Evolutionary conservation across 441 rosid genomes (phyloP).

Genomic region (Gossypium schwendimanii): DNA sequence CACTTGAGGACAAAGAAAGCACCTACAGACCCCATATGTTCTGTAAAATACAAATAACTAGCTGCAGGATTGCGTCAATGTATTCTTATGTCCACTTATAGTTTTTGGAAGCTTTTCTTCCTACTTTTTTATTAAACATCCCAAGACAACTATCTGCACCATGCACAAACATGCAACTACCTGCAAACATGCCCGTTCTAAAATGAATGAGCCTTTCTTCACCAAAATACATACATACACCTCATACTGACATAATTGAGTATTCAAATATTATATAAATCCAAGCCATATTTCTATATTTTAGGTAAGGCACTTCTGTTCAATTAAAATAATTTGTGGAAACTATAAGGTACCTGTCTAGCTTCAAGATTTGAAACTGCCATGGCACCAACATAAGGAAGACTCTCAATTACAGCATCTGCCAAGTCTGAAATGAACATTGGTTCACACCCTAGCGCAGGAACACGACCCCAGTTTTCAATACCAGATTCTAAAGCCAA

Average conservation of each 20-base stretch:
- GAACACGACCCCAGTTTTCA: conserved; percentile 94
- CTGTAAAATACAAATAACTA: neutral
- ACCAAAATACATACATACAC: neutral
- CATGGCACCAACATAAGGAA: conserved; percentile 98
- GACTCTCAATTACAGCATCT: conserved; percentile 93
- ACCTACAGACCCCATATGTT: neutral
- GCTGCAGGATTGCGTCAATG: neutral
- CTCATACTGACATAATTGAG: too few relatives aligned
- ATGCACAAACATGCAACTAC: neutral
- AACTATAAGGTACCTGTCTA: conserved; percentile 59
- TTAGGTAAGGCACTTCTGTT: neutral
- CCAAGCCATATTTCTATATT: neutral
- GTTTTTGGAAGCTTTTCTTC: neutral
- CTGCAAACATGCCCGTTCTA: neutral
- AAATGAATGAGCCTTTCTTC: neutral
- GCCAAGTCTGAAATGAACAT: conserved; percentile 94
- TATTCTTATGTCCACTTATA: neutral
- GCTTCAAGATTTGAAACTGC: conserved; percentile 97
- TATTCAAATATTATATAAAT: neutral
- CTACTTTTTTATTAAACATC: neutral
- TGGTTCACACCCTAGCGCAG: conserved; percentile 87
- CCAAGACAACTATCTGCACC: neutral
- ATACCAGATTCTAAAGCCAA: conserved; percentile 83
- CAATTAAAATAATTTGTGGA: neutral
- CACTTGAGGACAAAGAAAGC: neutral